Conservation (phyloP, 1,284 basidiomycete species). For the Ganoderma lucidum region DNA sequence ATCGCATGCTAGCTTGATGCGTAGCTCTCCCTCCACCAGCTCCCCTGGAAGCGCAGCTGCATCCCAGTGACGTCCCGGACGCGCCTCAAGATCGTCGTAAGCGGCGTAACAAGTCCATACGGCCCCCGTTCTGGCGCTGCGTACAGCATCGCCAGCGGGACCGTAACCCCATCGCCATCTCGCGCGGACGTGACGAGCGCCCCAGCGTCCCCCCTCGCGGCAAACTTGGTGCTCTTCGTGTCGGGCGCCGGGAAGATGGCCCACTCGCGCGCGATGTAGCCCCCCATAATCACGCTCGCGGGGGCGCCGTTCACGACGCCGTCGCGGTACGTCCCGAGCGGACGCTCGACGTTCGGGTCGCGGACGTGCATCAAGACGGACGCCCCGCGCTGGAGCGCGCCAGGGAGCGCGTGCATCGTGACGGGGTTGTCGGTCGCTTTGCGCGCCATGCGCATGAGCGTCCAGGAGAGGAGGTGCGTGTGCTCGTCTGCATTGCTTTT, state of each 20-base stretch:
- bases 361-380: conserved; percentile 30
- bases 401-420: conserved; percentile 28
- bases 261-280: conserved; percentile 32
- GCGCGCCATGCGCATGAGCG: conserved; percentile 30
- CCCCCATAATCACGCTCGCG: conserved; percentile 30
- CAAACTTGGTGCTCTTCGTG: conserved; percentile 24
- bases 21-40: conserved; percentile 25
- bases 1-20: background rate
- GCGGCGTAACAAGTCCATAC: conserved; percentile 32
- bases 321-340: conserved; percentile 30
- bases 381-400: conserved; percentile 28
- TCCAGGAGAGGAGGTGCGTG: conserved; percentile 35
- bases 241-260: conserved; percentile 27
- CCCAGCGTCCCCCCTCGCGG: conserved; percentile 31
- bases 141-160: conserved; percentile 30
- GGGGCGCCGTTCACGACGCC: conserved; percentile 34
- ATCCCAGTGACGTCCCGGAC: conserved; percentile 32
- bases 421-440: conserved; percentile 26
- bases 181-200: conserved; percentile 24
- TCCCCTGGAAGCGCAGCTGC: conserved; percentile 32
- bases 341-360: conserved; percentile 34
- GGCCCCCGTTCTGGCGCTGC: conserved; percentile 32
- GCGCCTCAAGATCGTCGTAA: conserved; percentile 31
- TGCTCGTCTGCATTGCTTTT: conserved; percentile 19
- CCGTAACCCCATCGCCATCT: conserved; percentile 12